Percentiles rank a stretch among this genome's conserved stretches.
Conservation (phyloP, 371 early-diverging fungal genomes). For the Rhizomucor miehei region DNA sequence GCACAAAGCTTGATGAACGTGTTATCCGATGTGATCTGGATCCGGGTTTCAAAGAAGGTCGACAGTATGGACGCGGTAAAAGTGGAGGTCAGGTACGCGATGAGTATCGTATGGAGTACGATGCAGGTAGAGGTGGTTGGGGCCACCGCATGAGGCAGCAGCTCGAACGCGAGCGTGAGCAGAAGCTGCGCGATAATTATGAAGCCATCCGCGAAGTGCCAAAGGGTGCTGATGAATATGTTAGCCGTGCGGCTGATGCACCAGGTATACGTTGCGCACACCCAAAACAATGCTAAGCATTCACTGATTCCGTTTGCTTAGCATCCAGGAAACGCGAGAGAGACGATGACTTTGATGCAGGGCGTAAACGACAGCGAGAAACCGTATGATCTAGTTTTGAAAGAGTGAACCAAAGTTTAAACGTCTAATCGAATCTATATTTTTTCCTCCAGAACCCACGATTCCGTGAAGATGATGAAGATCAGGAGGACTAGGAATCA, state of each 20-base stretch:
- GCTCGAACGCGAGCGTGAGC: conserved; percentile 60
- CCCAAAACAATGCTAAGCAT: too few relatives aligned
- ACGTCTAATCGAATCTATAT: background rate
- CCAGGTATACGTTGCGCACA: background rate
- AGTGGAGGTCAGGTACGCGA: conserved; percentile 97
- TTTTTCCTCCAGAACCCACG: background rate
- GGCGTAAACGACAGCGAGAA: conserved; percentile 1
- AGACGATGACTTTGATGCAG: conserved; percentile 1
- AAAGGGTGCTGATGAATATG: conserved; percentile 57
- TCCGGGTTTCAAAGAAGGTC: conserved; percentile 93
- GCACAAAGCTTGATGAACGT: conserved; percentile 94
- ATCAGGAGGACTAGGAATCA: background rate
- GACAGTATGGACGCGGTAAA: conserved; percentile 96
- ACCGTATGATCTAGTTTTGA: background rate
- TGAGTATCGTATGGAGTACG: conserved; percentile 92
- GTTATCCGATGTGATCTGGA: conserved; percentile 96
- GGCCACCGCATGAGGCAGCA: conserved; percentile 75
- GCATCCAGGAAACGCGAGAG: background rate
- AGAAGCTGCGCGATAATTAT: conserved; percentile 62
- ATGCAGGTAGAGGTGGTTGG: conserved; percentile 97
- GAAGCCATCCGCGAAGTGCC: conserved; percentile 64
- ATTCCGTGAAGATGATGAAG: conserved; percentile 4
- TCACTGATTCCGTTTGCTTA: too few relatives aligned
- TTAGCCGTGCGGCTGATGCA: conserved; percentile 41
- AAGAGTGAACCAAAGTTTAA: conserved; percentile 4